Base-by-base conservation (phyloP, 192 early-diverging fungal species). In the Geranomyces variabilis region DNA sequence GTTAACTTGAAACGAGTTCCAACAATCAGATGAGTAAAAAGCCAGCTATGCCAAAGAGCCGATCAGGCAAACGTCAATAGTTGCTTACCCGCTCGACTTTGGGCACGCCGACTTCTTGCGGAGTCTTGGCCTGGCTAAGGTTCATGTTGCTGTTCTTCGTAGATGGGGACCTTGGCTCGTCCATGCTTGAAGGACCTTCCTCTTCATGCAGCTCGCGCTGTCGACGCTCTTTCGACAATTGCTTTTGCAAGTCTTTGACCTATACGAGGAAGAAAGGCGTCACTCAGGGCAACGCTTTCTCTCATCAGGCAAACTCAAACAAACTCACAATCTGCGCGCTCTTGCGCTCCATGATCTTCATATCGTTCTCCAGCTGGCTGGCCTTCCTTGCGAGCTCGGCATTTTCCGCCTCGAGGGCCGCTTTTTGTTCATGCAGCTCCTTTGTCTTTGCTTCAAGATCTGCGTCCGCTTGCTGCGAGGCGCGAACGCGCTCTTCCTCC, bases 221-320 rank as follows among this genome's bases (percentile, higher is more conserved):
- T 57, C 75, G 78, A 41, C 79, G 30, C 60, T 87, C 83, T 65
- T 83, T 87, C 14, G 70, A 22, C 7, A 87, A 61, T 68, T 87
- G 85, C 74, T 86, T 85, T 48, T 87, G 85, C 24, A 87, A 61
- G 70, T 87, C 85, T 65, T 83, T 85, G 10, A 86, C 74, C 83
- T 85, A 26, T 21, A 28, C 26, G 2, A 65, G 26, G 36, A 9
- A 7, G 5, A 8, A 45, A 65, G 4, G 7, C n/a, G 46, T n/a
- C n/a, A n/a, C n/a, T n/a, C n/a, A n/a, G n/a, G n/a, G n/a, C n/a
- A n/a, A n/a, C n/a, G n/a, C n/a, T n/a, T n/a, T n/a, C n/a, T n/a
- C n/a, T n/a, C n/a, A n/a, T n/a, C n/a, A n/a, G n/a, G n/a, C n/a
- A n/a, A n/a, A n/a, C n/a, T n/a, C 36, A 41, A 41, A 55, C 19